A percentile compares a stretch with the other conserved stretches of the same genome.
Conservation (phyloP, 176 grass and related monocot species). For the Zoysia japonica region DNA sequence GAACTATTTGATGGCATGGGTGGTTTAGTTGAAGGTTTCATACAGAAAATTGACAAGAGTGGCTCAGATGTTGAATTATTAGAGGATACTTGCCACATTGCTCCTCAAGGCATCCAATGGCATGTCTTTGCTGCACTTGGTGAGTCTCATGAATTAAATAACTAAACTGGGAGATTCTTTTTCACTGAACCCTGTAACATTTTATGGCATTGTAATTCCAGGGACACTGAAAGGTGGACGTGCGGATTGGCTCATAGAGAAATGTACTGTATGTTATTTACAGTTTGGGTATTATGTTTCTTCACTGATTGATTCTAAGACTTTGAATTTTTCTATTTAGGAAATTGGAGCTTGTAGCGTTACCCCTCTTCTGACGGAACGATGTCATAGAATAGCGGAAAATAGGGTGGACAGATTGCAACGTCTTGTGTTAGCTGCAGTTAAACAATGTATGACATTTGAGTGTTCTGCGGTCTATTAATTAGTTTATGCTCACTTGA, state of each 20-base stretch:
- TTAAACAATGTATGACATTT: slow-evolving; percentile 78
- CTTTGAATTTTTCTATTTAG: slow-evolving; percentile 37
- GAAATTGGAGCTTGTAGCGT: slow-evolving; percentile 95
- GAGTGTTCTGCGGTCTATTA: not conserved
- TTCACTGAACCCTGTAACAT: slow-evolving; percentile 8
- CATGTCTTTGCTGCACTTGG: slow-evolving; percentile 92
- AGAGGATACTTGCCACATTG: slow-evolving; percentile 55
- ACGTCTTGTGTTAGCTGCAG: slow-evolving; percentile 82
- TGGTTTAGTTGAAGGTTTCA: slow-evolving; percentile 74
- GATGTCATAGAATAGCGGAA: slow-evolving; percentile 74
- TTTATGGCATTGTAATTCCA: slow-evolving; percentile 35
- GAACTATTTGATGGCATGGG: slow-evolving; percentile 83
- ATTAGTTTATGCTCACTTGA: slow-evolving; percentile 10
- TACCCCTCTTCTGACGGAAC: slow-evolving; percentile 80
- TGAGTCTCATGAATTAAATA: slow-evolving; percentile 35
- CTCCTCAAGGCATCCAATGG: slow-evolving; percentile 77
- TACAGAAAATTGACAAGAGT: slow-evolving; percentile 67
- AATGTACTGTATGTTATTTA: slow-evolving; percentile 94
- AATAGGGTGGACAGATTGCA: slow-evolving; percentile 89
- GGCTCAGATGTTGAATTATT: slow-evolving; percentile 70
- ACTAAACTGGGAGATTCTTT: not conserved
- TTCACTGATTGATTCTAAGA: slow-evolving; percentile 29
- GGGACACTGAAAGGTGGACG: slow-evolving; percentile 93
- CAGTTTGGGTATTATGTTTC: slow-evolving; percentile 24
- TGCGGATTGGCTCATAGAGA: slow-evolving; percentile 95